Conservation (phyloP, 2,329 filamentous ascomycete genomes). For the Coniochaeta pulveracea region DNA sequence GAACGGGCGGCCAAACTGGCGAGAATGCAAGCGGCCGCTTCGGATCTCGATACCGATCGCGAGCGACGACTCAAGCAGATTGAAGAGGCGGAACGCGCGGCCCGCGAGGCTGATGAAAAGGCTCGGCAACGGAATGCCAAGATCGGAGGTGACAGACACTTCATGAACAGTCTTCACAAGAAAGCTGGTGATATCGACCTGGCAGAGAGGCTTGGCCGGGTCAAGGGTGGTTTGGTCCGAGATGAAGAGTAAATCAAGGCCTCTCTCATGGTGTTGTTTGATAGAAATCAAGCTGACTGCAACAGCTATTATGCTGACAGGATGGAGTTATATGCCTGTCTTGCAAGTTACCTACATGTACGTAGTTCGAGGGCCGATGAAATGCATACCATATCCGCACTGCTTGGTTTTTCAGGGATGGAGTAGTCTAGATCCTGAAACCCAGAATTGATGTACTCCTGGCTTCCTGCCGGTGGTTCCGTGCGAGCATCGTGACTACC, state of each 20-base stretch:
- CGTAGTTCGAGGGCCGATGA: too few relatives aligned
- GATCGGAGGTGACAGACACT: conserved; percentile 52
- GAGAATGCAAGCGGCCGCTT: conserved; percentile 62
- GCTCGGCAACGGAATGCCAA: conserved; percentile 47
- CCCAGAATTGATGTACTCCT: too few relatives aligned
- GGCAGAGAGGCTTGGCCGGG: conserved; percentile 38
- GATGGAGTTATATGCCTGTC: too few relatives aligned
- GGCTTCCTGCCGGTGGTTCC: too few relatives aligned
- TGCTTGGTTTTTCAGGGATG: too few relatives aligned
- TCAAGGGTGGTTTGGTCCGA: conserved; percentile 29
- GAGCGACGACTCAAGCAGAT: conserved; percentile 56
- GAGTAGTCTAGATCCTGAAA: too few relatives aligned
- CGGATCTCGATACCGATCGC: conserved; percentile 59
- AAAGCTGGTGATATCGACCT: conserved; percentile 41
- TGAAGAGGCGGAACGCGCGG: conserved; percentile 51
- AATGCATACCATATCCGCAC: too few relatives aligned
- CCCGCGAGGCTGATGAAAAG: conserved; percentile 55
- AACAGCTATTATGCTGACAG: too few relatives aligned
- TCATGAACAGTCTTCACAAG: conserved; percentile 52
- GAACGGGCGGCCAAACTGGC: conserved; percentile 57
- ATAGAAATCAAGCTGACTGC: too few relatives aligned
- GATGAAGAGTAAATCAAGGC: conserved; percentile 34
- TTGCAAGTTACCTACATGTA: too few relatives aligned
- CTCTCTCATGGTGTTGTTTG: too few relatives aligned
- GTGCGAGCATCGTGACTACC: too few relatives aligned